These are phyloP conservation scores for Achaetomiella virescens DNA, from an alignment of 495 filamentous ascomycete species.

Conservation along the genomic window DNA sequence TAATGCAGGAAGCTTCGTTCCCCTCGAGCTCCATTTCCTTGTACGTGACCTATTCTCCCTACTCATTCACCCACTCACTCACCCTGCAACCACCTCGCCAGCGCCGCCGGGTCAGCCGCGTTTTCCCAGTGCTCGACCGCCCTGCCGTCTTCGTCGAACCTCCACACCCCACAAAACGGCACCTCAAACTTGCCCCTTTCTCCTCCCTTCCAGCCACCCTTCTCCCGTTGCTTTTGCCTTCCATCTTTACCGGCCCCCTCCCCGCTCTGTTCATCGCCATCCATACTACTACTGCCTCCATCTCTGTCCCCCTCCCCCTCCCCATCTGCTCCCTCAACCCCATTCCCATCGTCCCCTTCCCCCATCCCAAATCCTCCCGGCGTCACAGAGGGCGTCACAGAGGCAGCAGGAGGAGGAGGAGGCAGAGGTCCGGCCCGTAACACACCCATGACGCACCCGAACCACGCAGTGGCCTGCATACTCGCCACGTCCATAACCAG, in stretches of 20 bases:
- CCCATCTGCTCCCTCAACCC: neutral
- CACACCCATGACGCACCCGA: conserved; percentile 22
- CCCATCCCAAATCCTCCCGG: too few relatives aligned
- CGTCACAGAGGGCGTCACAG: too few relatives aligned
- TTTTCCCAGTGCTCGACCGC: conserved; percentile 25
- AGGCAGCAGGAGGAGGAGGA: neutral
- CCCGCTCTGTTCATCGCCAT: neutral
- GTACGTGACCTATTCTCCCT: neutral
- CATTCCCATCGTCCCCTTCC: neutral
- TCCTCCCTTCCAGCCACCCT: too few relatives aligned
- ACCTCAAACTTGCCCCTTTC: conserved; percentile 6
- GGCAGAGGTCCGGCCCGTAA: neutral
- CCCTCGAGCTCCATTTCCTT: neutral
- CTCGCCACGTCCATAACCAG: conserved; percentile 24
- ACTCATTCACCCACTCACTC: neutral
- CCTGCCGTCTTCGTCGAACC: conserved; percentile 14
- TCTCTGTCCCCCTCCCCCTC: neutral
- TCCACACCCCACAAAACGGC: conserved; percentile 27
- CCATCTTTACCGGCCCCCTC: neutral
- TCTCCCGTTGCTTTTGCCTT: neutral
- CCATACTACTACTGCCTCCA: neutral
- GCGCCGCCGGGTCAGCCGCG: conserved; percentile 7
- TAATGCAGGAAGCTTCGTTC: neutral
- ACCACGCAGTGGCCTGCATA: conserved; percentile 6
- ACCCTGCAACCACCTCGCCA: conserved; percentile 11